phyloP scores from a whole-genome alignment of 73 alveolate species.

The Uronychia setigera region DNA sequence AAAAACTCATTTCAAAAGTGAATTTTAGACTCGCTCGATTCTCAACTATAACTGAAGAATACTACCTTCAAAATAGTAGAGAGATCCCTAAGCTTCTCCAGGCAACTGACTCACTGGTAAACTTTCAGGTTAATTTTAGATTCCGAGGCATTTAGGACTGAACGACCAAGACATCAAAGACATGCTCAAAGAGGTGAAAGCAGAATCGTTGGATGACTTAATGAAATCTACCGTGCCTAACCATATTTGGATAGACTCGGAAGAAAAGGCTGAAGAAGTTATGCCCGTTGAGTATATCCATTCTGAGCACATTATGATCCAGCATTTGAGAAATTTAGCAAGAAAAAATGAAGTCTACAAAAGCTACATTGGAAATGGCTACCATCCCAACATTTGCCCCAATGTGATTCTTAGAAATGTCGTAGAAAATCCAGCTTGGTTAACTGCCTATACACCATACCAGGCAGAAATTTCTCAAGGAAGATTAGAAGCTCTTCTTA shows the following conservation, averaged over 20 bases:
- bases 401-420: conserved; percentile 78
- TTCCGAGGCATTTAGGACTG: too few species aligned
- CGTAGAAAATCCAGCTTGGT: conserved; percentile 94
- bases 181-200: too few species aligned
- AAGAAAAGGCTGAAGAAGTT: not conserved
- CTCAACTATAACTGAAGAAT: too few species aligned
- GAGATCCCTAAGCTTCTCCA: too few species aligned
- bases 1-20: too few species aligned
- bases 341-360: conserved; percentile 70
- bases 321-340: conserved; percentile 59
- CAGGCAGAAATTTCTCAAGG: conserved; percentile 98
- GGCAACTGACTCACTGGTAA: too few species aligned
- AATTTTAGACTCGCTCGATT: too few species aligned
- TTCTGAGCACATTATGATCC: conserved; percentile 63
- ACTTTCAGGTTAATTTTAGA: too few species aligned
- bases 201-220: not conserved
- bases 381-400: conserved; percentile 29
- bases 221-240: not conserved
- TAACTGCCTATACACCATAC: conserved; percentile 97
- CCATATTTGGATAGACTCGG: not conserved
- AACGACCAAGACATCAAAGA: too few species aligned
- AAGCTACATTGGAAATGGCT: conserved; percentile 80
- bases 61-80: too few species aligned
- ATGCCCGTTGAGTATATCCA: conserved; percentile 11
- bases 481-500: conserved; percentile 80